Conservation (phyloP, 108 stramenopile genomes). For the Pseudonitzschia delicatissima region DNA sequence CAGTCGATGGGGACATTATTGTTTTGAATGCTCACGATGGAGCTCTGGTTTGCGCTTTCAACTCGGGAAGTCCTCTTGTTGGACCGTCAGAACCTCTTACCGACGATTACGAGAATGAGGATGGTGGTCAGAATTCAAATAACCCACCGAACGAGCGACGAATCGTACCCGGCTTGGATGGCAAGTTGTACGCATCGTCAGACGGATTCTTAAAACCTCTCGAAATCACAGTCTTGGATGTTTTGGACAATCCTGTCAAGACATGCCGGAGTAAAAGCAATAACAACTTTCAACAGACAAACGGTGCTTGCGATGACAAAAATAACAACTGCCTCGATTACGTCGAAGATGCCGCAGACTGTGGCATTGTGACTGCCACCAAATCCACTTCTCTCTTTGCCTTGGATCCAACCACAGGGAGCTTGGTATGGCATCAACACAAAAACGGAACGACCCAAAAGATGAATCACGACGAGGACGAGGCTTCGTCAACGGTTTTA, state of each 20-base stretch:
- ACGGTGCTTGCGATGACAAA: background rate
- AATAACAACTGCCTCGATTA: constrained; percentile 15
- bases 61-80: constrained; percentile 48
- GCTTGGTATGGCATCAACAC: constrained; percentile 49
- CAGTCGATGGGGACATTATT: constrained; percentile 63
- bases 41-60: constrained; percentile 41
- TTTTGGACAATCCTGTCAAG: constrained; percentile 56
- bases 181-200: constrained; percentile 44
- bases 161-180: constrained; percentile 78
- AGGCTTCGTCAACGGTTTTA: constrained; percentile 31
- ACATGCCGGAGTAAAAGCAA: constrained; percentile 31
- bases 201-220: constrained; percentile 30
- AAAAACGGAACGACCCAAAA: constrained; percentile 26
- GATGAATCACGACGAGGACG: background rate
- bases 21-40: constrained; percentile 55
- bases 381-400: constrained; percentile 69
- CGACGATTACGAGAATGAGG: background rate
- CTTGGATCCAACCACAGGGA: constrained; percentile 56
- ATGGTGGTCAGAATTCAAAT: background rate
- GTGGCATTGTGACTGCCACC: constrained; percentile 77
- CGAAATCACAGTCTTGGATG: constrained; percentile 54
- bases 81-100: constrained; percentile 36
- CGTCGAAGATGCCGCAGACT: constrained; percentile 22
- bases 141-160: constrained; percentile 6
- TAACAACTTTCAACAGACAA: background rate